Evolutionary conservation across 257 asterid species (phyloP).

Genomic region (Jasminum sambac): DNA sequence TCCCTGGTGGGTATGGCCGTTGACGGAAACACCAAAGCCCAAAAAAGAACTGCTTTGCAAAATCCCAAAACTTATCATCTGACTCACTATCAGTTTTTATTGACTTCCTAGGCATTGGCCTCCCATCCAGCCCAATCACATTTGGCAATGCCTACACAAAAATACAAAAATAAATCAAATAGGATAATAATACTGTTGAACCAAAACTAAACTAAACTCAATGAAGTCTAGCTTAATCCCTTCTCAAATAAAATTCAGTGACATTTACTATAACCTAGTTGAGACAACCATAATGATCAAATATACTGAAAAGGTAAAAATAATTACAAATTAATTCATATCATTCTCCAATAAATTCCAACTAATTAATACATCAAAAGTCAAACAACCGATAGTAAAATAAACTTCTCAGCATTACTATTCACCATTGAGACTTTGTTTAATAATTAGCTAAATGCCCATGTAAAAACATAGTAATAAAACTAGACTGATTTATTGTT

Average conservation of each 20-base stretch:
- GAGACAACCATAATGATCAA: neutral
- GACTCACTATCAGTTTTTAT: conserved; percentile 58
- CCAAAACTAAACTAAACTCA: conserved; percentile 1
- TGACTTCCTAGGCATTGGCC: conserved; percentile 98
- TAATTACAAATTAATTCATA: neutral
- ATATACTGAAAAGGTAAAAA: neutral
- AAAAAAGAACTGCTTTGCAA: conserved; percentile 87
- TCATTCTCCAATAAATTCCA: neutral
- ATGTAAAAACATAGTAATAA: neutral
- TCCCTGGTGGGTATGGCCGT: conserved; percentile 93
- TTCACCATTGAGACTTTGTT: neutral
- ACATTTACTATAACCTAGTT: conserved; percentile 11
- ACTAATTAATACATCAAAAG: neutral
- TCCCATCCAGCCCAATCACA: conserved; percentile 90
- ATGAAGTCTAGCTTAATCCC: neutral
- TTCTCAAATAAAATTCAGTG: conserved; percentile 6
- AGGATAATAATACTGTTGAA: conserved; percentile 9
- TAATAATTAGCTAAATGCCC: neutral
- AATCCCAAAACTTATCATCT: conserved; percentile 97
- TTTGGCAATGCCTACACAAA: conserved; percentile 80
- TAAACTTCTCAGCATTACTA: neutral
- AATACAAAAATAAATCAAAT: conserved; percentile 20
- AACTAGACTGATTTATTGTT: neutral
- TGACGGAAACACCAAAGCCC: conserved; percentile 99
- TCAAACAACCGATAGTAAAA: neutral